phyloP scores from a whole-genome alignment of 768 basidiomycete genomes.

The Mrakia blollopis region DNA sequence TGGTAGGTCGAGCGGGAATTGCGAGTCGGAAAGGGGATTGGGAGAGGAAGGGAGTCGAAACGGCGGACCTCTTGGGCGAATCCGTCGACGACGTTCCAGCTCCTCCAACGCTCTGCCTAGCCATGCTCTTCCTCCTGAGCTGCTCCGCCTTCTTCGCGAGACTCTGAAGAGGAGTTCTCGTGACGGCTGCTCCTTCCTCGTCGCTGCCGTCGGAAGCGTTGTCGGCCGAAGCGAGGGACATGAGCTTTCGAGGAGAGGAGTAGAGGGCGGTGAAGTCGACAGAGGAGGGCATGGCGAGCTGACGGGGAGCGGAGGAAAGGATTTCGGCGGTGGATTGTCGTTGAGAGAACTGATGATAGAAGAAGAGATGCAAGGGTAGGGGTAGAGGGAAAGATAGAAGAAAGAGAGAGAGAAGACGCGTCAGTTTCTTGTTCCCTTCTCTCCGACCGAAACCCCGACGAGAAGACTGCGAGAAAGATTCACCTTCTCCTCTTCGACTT shows the following conservation, averaged over 20 bases:
- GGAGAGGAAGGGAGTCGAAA: slow-evolving; percentile 2
- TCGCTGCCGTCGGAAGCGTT: neutral
- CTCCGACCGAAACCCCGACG: no score
- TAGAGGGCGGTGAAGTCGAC: slow-evolving; percentile 20
- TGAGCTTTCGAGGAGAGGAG: slow-evolving; percentile 28
- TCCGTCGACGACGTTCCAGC: neutral
- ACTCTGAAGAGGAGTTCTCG: slow-evolving; percentile 20
- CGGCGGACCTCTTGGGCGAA: neutral
- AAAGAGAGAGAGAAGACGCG: neutral
- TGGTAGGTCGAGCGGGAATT: neutral
- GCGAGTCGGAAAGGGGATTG: slow-evolving; percentile 4
- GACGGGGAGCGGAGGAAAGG: slow-evolving; percentile 27
- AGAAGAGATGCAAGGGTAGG: neutral
- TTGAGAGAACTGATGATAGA: neutral
- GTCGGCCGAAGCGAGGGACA: neutral
- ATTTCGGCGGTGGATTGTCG: slow-evolving; percentile 17
- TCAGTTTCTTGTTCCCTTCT: no score
- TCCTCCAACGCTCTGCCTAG: slow-evolving; percentile 8
- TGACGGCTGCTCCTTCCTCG: neutral
- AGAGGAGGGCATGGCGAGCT: slow-evolving; percentile 16
- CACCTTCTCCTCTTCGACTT: neutral
- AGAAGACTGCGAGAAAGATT: no score
- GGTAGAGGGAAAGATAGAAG: no score
- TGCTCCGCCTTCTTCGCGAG: slow-evolving; percentile 26
- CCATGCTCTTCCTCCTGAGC: slow-evolving; percentile 26